These are phyloP conservation scores for Ensete ventricosum DNA, from an alignment of 176 grass and related monocot species.

Conservation along the genomic window DNA sequence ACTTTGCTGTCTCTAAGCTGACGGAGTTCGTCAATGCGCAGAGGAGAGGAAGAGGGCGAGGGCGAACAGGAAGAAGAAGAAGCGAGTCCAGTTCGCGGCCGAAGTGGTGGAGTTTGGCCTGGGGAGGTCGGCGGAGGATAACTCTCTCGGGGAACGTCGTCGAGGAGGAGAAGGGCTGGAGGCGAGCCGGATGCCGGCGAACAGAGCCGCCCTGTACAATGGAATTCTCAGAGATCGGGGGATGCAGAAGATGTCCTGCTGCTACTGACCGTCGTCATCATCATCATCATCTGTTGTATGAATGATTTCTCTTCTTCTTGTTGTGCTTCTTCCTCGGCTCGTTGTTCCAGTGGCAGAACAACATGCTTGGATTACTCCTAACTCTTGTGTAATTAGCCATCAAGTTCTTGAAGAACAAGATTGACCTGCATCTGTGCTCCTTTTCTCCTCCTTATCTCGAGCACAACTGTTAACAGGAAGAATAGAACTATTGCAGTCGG, in stretches of 20 bases:
- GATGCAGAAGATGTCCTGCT: conserved; percentile 55
- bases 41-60: conserved; percentile 54
- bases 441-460: too few relatives aligned
- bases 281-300: too few relatives aligned
- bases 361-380: too few relatives aligned
- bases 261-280: conserved; percentile 36
- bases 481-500: too few relatives aligned
- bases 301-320: too few relatives aligned
- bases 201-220: conserved; percentile 68
- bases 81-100: conserved; percentile 71
- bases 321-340: too few relatives aligned
- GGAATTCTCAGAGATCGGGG: conserved; percentile 65
- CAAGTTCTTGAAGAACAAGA: too few relatives aligned
- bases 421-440: too few relatives aligned
- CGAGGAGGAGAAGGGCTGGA: not conserved
- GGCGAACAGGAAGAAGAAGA: conserved; percentile 40
- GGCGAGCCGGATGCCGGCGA: conserved; percentile 56
- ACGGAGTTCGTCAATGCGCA: not conserved
- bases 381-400: too few relatives aligned
- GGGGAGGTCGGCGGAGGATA: not conserved
- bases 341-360: too few relatives aligned
- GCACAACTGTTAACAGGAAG: too few relatives aligned
- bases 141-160: not conserved
- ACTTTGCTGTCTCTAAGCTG: not conserved
- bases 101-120: conserved; percentile 38